phyloP scores from a whole-genome alignment of 2,329 filamentous ascomycete genomes.

The Curvularia sp. region DNA sequence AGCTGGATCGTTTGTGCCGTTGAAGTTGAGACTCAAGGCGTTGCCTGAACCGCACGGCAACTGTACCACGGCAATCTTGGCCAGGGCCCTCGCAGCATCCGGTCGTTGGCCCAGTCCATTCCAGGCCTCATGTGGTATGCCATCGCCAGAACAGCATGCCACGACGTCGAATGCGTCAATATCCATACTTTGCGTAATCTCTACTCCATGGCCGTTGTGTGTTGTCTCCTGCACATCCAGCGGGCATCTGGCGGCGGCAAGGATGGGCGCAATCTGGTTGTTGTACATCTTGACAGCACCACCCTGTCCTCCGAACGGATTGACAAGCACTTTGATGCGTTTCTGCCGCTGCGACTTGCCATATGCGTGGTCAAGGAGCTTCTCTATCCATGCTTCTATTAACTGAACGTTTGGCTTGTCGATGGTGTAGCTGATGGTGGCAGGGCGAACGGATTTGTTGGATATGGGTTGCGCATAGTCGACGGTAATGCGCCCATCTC shows the following conservation, averaged over 20 bases:
- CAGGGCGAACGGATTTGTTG: constrained; percentile 65
- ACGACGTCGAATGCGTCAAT: constrained; percentile 83
- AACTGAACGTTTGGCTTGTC: constrained; percentile 59
- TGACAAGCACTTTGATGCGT: constrained; percentile 86
- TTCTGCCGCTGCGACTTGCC: constrained; percentile 71
- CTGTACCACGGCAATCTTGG: constrained; percentile 80
- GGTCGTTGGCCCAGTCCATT: constrained; percentile 82
- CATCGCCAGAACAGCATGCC: constrained; percentile 89
- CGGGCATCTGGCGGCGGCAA: constrained; percentile 79
- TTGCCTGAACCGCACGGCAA: constrained; percentile 95
- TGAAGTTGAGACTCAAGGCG: constrained; percentile 88
- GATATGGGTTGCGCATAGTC: constrained; percentile 70
- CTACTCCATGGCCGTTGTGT: constrained; percentile 76
- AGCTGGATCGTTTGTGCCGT: constrained; percentile 77
- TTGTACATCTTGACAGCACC: constrained; percentile 75
- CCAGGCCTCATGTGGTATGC: constrained; percentile 90
- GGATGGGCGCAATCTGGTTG: constrained; percentile 77
- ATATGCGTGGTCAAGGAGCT: constrained; percentile 74
- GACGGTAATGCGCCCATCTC: constrained; percentile 67
- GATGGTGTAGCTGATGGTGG: constrained; percentile 67
- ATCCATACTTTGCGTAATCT: constrained; percentile 77
- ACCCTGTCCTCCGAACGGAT: constrained; percentile 88
- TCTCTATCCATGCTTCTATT: constrained; percentile 67
- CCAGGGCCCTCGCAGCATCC: constrained; percentile 77
- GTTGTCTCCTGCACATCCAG: constrained; percentile 76